phyloP scores from a whole-genome alignment of 352 stramenopile genomes.

The Phytophthora citricola region DNA sequence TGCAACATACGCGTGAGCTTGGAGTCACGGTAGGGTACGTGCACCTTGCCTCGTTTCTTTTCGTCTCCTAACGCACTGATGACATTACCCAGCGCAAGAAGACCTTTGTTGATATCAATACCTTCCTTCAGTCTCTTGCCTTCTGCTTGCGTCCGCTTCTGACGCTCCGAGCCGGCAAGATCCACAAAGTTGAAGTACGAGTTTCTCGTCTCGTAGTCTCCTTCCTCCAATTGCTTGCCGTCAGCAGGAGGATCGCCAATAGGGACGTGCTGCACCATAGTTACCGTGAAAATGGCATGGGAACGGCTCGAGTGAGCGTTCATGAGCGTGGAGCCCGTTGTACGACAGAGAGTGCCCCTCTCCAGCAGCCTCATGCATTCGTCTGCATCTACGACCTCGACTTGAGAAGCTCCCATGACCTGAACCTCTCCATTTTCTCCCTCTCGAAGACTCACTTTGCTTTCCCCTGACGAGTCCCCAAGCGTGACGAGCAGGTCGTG shows the following conservation, averaged over 20 bases:
- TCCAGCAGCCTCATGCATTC: slow-evolving; percentile 87
- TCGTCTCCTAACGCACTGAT: slow-evolving; percentile 96
- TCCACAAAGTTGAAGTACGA: slow-evolving; percentile 94
- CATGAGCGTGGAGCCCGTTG: slow-evolving; percentile 91
- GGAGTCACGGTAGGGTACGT: slow-evolving; percentile 95
- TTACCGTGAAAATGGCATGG: slow-evolving; percentile 93
- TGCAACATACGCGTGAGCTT: slow-evolving; percentile 95
- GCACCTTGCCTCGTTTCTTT: slow-evolving; percentile 89
- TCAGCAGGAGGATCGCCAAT: slow-evolving; percentile 47
- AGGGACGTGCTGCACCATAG: slow-evolving; percentile 82
- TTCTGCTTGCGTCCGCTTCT: slow-evolving; percentile 96
- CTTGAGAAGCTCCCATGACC: slow-evolving; percentile 81
- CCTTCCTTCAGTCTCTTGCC: slow-evolving; percentile 94
- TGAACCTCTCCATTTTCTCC: slow-evolving; percentile 81
- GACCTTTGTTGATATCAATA: slow-evolving; percentile 99
- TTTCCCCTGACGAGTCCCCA: slow-evolving; percentile 54
- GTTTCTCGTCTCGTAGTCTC: slow-evolving; percentile 79
- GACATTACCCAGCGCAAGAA: slow-evolving; percentile 97
- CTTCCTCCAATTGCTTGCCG: slow-evolving; percentile 45
- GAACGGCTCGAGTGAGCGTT: slow-evolving; percentile 92
- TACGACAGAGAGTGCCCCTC: slow-evolving; percentile 83
- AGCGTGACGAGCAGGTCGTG: slow-evolving; percentile 88
- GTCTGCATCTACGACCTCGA: slow-evolving; percentile 68
- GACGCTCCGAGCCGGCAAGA: slow-evolving; percentile 91
- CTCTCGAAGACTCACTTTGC: slow-evolving; percentile 89